Evolutionary conservation across 2,329 filamentous ascomycete genomes (phyloP).

Genomic region (Daldinia sp.): DNA sequence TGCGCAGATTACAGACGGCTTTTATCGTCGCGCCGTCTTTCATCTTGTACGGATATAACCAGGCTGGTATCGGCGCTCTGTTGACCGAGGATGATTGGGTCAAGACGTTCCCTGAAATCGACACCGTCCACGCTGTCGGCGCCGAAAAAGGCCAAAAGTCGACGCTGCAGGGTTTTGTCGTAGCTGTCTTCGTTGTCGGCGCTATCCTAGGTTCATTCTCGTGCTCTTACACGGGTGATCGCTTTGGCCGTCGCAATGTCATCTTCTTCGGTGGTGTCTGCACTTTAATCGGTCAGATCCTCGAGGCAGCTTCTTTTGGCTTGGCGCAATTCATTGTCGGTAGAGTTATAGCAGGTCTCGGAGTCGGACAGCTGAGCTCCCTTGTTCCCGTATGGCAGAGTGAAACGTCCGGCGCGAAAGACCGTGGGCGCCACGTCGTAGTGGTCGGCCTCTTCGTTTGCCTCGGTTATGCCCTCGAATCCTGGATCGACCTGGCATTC

Average conservation of each 20-base stretch:
- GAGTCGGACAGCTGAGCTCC: constrained; percentile 51
- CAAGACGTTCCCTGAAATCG: constrained; percentile 51
- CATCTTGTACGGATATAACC: constrained; percentile 54
- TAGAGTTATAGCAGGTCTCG: constrained; percentile 51
- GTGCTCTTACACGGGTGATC: constrained; percentile 50
- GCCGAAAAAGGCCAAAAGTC: constrained; percentile 45
- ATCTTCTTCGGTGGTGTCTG: constrained; percentile 52
- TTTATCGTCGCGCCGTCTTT: constrained; percentile 55
- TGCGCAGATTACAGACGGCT: constrained; percentile 51
- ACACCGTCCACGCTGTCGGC: constrained; percentile 49
- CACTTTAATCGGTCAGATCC: constrained; percentile 54
- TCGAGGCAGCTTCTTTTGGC: constrained; percentile 51
- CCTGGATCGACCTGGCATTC: constrained; percentile 58
- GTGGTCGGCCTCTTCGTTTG: constrained; percentile 50
- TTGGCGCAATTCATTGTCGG: constrained; percentile 54
- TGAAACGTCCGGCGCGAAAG: constrained; percentile 50
- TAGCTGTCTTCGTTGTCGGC: constrained; percentile 50
- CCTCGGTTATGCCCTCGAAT: constrained; percentile 51
- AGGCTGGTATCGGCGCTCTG: constrained; percentile 51
- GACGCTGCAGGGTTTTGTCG: constrained; percentile 50
- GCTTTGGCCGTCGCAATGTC: constrained; percentile 52
- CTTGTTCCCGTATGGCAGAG: constrained; percentile 54
- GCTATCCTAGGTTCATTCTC: constrained; percentile 49
- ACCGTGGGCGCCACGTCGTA: constrained; percentile 54
- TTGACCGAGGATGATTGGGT: constrained; percentile 48